Evolutionary conservation across 306 rosid genomes (phyloP).

Genomic region (Gastrolobium bilobum): DNA sequence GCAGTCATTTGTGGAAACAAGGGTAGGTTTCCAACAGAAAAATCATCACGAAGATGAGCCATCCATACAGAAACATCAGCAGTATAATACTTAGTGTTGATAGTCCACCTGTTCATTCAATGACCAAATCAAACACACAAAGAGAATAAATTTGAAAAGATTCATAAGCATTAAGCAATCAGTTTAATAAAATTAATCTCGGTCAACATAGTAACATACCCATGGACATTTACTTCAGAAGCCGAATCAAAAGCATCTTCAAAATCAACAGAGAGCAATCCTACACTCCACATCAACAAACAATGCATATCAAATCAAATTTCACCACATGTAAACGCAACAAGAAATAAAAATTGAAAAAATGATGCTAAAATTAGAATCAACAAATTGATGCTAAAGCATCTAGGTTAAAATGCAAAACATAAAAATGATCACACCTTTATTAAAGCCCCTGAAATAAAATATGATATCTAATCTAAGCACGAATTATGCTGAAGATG

Average conservation of each 20-base stretch:
- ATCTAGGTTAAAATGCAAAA: slow-evolving; percentile 7
- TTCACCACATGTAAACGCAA: neutral
- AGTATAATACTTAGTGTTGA: slow-evolving; percentile 77
- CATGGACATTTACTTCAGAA: slow-evolving; percentile 66
- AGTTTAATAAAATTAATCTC: slow-evolving; percentile 11
- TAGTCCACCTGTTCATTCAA: slow-evolving; percentile 73
- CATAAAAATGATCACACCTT: slow-evolving; percentile 1
- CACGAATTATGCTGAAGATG: neutral
- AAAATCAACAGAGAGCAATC: slow-evolving; percentile 69
- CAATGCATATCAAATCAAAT: slow-evolving; percentile 20
- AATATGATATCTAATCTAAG: neutral
- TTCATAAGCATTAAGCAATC: slow-evolving; percentile 37
- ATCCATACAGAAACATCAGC: slow-evolving; percentile 85
- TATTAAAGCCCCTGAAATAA: neutral
- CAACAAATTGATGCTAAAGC: neutral
- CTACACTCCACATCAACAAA: slow-evolving; percentile 53
- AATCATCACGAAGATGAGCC: slow-evolving; percentile 74
- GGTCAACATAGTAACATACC: slow-evolving; percentile 62
- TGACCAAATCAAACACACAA: slow-evolving; percentile 27
- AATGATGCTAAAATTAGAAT: neutral
- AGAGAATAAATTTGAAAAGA: neutral
- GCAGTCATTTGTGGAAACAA: slow-evolving; percentile 64
- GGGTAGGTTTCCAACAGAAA: slow-evolving; percentile 64
- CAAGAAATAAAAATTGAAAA: neutral
- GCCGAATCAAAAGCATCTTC: slow-evolving; percentile 73